phyloP scores from a whole-genome alignment of 495 filamentous ascomycete species.

The Barbatosphaeria neglecta region DNA sequence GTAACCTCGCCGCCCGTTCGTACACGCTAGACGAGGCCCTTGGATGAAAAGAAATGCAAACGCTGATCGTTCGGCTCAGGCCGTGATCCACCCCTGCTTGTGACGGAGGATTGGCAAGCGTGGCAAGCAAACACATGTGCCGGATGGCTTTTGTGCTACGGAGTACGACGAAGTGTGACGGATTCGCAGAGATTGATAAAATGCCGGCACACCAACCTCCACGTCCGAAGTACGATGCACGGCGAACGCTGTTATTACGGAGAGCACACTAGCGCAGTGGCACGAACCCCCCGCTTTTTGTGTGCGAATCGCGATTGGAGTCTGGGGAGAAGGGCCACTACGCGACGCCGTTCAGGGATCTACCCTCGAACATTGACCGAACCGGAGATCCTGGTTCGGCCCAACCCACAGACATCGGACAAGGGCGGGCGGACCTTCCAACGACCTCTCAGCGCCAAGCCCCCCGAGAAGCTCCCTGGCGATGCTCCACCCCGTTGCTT shows the following conservation, averaged over 20 bases:
- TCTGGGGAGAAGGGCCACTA: background rate
- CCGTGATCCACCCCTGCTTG: background rate
- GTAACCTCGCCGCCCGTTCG: no score
- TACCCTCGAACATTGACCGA: background rate
- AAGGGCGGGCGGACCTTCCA: background rate
- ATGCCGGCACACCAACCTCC: no score
- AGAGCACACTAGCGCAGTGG: background rate
- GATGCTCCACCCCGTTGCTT: background rate
- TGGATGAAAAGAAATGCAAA: background rate
- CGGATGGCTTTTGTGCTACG: no score
- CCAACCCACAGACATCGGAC: slow-evolving; percentile 1
- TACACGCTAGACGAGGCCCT: background rate
- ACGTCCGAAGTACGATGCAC: no score
- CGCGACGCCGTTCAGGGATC: background rate
- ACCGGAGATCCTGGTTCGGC: background rate
- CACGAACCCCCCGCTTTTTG: background rate
- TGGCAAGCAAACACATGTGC: no score
- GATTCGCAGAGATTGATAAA: no score
- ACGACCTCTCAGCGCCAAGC: background rate
- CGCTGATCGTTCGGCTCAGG: background rate
- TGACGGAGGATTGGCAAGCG: no score
- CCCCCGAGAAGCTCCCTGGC: background rate
- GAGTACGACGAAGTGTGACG: no score
- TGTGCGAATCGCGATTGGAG: slow-evolving; percentile 1
- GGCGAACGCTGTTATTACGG: no score